Percentiles rank a stretch among this genome's conserved stretches.
phyloP scores from a whole-genome alignment of 176 grass and related monocot species.

The Saccharum officinarum region DNA sequence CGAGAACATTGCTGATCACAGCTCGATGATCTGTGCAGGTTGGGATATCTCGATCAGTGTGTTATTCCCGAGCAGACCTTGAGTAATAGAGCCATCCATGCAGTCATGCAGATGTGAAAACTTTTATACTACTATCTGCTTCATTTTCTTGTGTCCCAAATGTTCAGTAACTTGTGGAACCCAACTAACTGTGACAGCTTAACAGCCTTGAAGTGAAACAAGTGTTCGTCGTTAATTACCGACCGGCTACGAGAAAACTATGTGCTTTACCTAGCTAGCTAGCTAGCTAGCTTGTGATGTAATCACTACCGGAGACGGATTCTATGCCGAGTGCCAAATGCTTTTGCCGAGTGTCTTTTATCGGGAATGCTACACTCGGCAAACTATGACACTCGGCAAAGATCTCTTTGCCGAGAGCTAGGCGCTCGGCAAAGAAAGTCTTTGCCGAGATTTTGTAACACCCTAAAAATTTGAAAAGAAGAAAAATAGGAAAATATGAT shows the following conservation, averaged over 20 bases:
- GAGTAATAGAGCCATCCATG: constrained; percentile 37
- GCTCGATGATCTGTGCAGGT: not conserved
- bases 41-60: constrained; percentile 35
- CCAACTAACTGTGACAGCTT: constrained; percentile 11
- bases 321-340: too few species aligned
- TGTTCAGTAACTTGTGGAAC: constrained; percentile 12
- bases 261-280: too few species aligned
- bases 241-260: constrained; percentile 1
- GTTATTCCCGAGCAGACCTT: not conserved
- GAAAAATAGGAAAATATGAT: too few species aligned
- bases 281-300: too few species aligned
- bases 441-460: too few species aligned
- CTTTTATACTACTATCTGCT: not conserved
- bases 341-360: too few species aligned
- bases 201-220: constrained; percentile 41
- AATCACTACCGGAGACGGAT: too few species aligned
- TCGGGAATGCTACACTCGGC: too few species aligned
- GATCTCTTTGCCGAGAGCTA: too few species aligned
- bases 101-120: constrained; percentile 29
- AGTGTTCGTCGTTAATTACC: constrained; percentile 38
- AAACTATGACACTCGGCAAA: too few species aligned
- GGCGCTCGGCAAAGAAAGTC: too few species aligned
- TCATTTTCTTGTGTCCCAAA: not conserved
- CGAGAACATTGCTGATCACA: not conserved
- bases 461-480: too few species aligned